Base-by-base conservation (phyloP, 257 asterid genomes). In the Schizonepeta tenuifolia region DNA sequence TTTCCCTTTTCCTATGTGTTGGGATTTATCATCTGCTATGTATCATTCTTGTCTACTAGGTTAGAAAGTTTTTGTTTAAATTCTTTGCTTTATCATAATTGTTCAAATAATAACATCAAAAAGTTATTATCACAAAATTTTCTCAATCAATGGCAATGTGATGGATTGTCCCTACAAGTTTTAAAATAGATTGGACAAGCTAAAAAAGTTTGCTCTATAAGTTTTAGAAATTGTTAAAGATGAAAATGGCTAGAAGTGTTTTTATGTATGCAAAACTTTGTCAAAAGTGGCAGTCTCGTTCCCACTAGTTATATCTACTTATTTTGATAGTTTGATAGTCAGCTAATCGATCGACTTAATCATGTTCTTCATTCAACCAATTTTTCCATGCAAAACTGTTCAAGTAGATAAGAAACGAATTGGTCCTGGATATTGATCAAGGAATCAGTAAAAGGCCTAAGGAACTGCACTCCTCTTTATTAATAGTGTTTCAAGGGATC, bases 401-500 rank as follows among this genome's bases (percentile, higher is more conserved):
- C 43, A 26, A 56, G 11, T 70, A 6, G 9, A 10, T 40, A 44
- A n/a, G 26, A 24, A 26, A 56, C 24, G 11, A 55, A 21, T 22
- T 43, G 24, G 38, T 40, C n/a, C 56, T 70, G 26, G 24, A 28
- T 43, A 10, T 55, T 24, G 38, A 22, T 56, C 15, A 56, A 56
- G n/a, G 5, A 55, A 22, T 10, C 62, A 24, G 35, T 22, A n/a
- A n/a, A 8, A 35, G 36, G 22, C 18, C 8, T 7, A 4, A 31
- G 40, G 26, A 57, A 43, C 58, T 1, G 28, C 7, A 9, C 17
- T 57, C 24, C 56, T 70, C 49, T 53, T 35, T 53, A 36, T 57
- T 35, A 5, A 6, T 41, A 58, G 62, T 43, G 58, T 51, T 70
- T 56, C 57, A 60, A 28, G 20, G 58, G 11, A 15, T 70, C 59